A percentile compares a stretch with the other conserved stretches of the same genome.
These are phyloP conservation scores for Sphaerobolus stellatus DNA, from an alignment of 1,284 basidiomycete species.

Conservation along the genomic window DNA sequence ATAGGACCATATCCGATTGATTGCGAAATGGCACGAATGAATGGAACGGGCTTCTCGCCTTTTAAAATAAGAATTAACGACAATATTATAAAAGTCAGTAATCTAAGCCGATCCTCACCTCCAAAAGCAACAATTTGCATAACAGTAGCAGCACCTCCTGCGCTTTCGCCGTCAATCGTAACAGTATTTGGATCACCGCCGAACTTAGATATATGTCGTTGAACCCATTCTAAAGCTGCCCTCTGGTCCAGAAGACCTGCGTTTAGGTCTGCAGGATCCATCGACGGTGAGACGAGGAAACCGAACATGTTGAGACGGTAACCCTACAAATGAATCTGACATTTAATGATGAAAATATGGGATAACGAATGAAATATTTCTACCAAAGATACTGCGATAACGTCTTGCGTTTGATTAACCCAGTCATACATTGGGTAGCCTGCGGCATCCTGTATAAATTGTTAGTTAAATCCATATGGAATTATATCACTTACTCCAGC, in stretches of 20 bases:
- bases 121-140: constrained; percentile 45
- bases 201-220: constrained; percentile 42
- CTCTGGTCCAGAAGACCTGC: constrained; percentile 48
- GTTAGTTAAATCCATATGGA: background rate
- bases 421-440: constrained; percentile 55
- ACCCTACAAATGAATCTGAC: constrained; percentile 22
- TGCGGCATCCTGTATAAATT: constrained; percentile 21
- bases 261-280: constrained; percentile 33
- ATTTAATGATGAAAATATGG: background rate
- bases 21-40: constrained; percentile 40
- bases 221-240: constrained; percentile 47
- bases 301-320: constrained; percentile 56
- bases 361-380: background rate
- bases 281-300: constrained; percentile 45
- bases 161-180: constrained; percentile 46
- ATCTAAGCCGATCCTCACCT: constrained; percentile 26
- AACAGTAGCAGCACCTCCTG: constrained; percentile 43
- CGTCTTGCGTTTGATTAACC: constrained; percentile 48
- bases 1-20: constrained; percentile 46
- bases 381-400: constrained; percentile 52
- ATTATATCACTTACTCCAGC: constrained; percentile 25
- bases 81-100: background rate
- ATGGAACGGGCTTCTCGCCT: constrained; percentile 38
- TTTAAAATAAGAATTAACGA: background rate
- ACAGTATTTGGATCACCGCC: constrained; percentile 43